Evolutionary conservation across 2,329 filamentous ascomycete species (phyloP), one percentile per base, ranked within the genome.

Genomic region (Parastagonospora avenae): DNA sequence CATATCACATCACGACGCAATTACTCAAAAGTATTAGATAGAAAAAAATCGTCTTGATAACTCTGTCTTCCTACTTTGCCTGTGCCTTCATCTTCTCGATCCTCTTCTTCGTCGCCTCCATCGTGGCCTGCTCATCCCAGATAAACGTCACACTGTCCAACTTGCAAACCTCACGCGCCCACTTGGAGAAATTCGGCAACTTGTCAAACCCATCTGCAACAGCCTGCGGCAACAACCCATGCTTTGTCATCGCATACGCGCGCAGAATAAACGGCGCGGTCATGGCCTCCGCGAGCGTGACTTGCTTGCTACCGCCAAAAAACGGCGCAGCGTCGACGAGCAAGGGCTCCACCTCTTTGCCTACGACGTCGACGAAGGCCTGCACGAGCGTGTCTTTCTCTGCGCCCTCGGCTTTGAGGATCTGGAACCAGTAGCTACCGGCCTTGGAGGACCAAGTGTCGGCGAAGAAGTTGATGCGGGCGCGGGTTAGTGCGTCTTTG

Each of bases 331-430:
- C 76, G 43, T 77, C 72, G 9, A 70, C 66, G 24, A 95, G 76
- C 32, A 91, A 74, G 1, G 89, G 89, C 74, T 92, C 90, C 48
- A 94, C 76, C 63, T 93, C 89, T 75, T 88, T 90, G 46, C 79
- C 77, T 1, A 90, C 74, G 1, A 77, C 77, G 1, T 77, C 78
- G 2, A 88, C 75, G n/a, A 84, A 75, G 8, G 80, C 80, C 16
- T 80, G 73, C 0, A 72, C 76, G 2, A 81, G 66, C 2, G 74
- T 74, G 1, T 81, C 77, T 4, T 79, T 77, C 12, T 70, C 85
- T 1, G 81, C 77, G 0, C 82, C 76, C 4, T 79, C 75, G 1
- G 81, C 75, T 5, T 76, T 77, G 48, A 79, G 54, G 10, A 78
- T 68, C 52, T 79, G 79, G 53, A 77, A 76, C 31, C 82, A 71